Percentiles rank a stretch among this genome's conserved stretches.
Evolutionary conservation across 495 filamentous ascomycete genomes (phyloP).

Genomic region (Cudoniella acicularis): DNA sequence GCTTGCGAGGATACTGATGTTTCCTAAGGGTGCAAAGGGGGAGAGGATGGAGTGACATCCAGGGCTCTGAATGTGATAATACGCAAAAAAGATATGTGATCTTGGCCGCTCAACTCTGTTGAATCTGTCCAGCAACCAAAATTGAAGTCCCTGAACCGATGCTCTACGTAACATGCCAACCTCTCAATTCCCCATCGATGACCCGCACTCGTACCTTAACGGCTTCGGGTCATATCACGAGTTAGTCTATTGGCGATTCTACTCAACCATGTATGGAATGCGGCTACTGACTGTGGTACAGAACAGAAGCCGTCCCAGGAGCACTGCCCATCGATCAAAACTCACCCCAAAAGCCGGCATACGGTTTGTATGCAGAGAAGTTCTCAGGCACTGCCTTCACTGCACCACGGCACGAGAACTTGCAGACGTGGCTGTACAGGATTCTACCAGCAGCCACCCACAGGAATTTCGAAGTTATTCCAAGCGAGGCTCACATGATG

Average conservation of each 20-base stretch:
- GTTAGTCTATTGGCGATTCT: constrained; percentile 32
- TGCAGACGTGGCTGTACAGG: constrained; percentile 92
- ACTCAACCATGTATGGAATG: not conserved
- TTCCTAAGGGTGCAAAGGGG: no score
- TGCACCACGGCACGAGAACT: constrained; percentile 84
- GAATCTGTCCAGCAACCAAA: no score
- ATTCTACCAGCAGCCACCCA: constrained; percentile 80
- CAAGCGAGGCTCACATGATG: constrained; percentile 24
- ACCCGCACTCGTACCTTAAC: no score
- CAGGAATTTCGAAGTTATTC: constrained; percentile 69
- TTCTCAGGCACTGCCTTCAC: constrained; percentile 93
- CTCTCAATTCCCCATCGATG: no score
- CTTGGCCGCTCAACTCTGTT: no score
- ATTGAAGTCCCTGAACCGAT: no score
- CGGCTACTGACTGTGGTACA: constrained; percentile 17
- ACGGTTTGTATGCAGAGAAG: constrained; percentile 89
- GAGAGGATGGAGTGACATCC: no score
- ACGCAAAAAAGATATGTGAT: no score
- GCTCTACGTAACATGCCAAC: no score
- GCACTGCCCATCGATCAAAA: constrained; percentile 64
- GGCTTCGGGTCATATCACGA: constrained; percentile 64
- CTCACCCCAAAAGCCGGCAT: constrained; percentile 81
- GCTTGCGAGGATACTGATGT: no score
- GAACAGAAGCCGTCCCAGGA: constrained; percentile 42
- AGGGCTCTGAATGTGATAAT: no score